phyloP scores from a whole-genome alignment of 2,329 filamentous ascomycete genomes.

The Zopfia rhizophila region DNA sequence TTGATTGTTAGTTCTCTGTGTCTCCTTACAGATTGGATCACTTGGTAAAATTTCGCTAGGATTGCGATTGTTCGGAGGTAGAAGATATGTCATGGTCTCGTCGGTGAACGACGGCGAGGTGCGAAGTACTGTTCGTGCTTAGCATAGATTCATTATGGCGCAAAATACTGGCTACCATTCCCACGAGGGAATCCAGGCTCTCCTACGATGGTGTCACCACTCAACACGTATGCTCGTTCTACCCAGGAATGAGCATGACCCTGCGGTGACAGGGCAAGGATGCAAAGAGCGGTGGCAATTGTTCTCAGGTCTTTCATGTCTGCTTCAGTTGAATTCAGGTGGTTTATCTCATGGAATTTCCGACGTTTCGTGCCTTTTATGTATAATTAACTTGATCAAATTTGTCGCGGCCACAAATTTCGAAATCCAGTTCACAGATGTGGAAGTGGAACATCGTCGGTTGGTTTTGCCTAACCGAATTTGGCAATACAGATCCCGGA shows the following conservation, averaged over 20 bases:
- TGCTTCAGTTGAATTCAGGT: too few relatives aligned
- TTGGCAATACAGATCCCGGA: too few relatives aligned
- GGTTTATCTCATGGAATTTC: too few relatives aligned
- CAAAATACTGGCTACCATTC: conserved; percentile 6
- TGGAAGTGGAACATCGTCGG: too few relatives aligned
- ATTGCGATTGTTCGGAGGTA: conserved; percentile 7
- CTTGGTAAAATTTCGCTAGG: conserved; percentile 4
- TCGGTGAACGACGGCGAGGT: conserved; percentile 9
- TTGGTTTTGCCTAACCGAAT: too few relatives aligned
- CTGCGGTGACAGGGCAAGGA: conserved; percentile 11
- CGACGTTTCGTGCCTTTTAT: too few relatives aligned
- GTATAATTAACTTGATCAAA: too few relatives aligned
- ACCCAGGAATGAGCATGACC: conserved; percentile 13
- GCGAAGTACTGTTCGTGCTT: conserved; percentile 4
- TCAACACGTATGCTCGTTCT: conserved; percentile 8
- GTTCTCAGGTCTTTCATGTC: background rate
- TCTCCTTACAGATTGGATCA: conserved; percentile 15
- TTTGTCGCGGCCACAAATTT: too few relatives aligned
- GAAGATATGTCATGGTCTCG: conserved; percentile 11
- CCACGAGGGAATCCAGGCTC: conserved; percentile 11
- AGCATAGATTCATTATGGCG: background rate
- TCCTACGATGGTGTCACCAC: conserved; percentile 6
- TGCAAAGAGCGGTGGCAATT: too few relatives aligned
- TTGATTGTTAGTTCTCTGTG: conserved; percentile 15
- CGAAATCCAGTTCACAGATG: too few relatives aligned